These are phyloP conservation scores for Mrakia gelida DNA, from an alignment of 768 basidiomycete genomes.

Conservation along the genomic window DNA sequence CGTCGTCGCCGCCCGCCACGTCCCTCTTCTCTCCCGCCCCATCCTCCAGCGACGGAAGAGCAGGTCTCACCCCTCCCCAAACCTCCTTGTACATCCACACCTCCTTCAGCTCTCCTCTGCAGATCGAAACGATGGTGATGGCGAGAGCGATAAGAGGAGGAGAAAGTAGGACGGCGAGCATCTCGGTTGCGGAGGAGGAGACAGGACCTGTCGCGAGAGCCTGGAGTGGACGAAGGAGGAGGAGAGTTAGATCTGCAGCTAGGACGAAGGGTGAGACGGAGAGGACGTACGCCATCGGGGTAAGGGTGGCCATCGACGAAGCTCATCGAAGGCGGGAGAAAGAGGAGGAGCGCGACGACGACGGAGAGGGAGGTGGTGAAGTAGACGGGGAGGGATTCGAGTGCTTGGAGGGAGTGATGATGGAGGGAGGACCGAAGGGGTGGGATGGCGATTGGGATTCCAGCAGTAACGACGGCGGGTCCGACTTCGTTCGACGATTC, in stretches of 20 bases:
- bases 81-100: background rate
- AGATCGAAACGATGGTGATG: background rate
- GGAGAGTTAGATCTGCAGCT: background rate
- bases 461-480: background rate
- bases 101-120: background rate
- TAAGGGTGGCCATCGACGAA: background rate
- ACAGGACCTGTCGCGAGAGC: background rate
- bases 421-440: background rate
- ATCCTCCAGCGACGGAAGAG: background rate
- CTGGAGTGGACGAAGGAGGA: background rate
- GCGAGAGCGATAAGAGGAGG: background rate
- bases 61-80: background rate
- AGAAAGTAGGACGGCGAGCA: background rate
- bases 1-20: background rate
- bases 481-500: background rate
- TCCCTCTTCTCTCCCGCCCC: background rate
- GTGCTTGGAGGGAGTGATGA: background rate
- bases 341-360: background rate
- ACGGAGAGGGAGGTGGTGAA: background rate
- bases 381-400: background rate
- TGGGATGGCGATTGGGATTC: background rate
- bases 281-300: background rate
- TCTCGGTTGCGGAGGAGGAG: background rate
- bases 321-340: background rate
- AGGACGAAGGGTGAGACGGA: background rate